Conservation (phyloP, 23 red algal genomes). For the Pyropia haitanensis region DNA sequence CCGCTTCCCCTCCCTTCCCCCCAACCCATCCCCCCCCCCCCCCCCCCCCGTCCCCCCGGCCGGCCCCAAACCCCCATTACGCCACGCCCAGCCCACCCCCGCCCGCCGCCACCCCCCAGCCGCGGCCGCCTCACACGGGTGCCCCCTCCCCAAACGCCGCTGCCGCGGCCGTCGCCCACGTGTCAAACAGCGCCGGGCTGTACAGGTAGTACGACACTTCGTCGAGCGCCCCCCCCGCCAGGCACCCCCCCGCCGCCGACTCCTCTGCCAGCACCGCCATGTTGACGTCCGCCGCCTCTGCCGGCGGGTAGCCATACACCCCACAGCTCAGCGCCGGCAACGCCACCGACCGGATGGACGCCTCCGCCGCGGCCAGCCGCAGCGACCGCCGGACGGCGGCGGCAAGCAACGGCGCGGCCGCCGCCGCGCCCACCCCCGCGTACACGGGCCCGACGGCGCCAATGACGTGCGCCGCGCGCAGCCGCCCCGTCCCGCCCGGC, state of each 20-base stretch:
- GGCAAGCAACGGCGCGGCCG: constrained; percentile 10
- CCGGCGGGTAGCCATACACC: constrained; percentile 34
- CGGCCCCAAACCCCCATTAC: no score
- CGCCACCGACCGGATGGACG: constrained; percentile 13
- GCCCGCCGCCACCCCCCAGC: no score
- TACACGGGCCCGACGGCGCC: constrained; percentile 37
- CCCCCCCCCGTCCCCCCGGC: no score
- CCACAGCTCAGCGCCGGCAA: constrained; percentile 43
- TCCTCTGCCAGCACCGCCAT: neutral
- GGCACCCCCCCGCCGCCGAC: neutral
- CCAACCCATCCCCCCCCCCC: no score
- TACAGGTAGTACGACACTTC: no score
- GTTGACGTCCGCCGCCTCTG: constrained; percentile 1
- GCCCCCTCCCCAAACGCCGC: no score
- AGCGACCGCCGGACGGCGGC: constrained; percentile 4
- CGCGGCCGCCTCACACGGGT: no score
- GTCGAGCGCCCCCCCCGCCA: no score
- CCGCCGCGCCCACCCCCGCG: neutral
- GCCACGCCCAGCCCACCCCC: no score
- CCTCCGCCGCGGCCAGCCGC: constrained; percentile 3
- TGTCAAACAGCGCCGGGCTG: no score
- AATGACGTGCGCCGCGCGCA: constrained; percentile 16
- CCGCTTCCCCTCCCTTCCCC: no score
- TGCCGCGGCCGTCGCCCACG: no score
- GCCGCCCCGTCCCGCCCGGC: neutral